Percentiles rank a stretch among this genome's conserved stretches.
Conservation (phyloP, 768 basidiomycete species). For the Cyathus striatus region DNA sequence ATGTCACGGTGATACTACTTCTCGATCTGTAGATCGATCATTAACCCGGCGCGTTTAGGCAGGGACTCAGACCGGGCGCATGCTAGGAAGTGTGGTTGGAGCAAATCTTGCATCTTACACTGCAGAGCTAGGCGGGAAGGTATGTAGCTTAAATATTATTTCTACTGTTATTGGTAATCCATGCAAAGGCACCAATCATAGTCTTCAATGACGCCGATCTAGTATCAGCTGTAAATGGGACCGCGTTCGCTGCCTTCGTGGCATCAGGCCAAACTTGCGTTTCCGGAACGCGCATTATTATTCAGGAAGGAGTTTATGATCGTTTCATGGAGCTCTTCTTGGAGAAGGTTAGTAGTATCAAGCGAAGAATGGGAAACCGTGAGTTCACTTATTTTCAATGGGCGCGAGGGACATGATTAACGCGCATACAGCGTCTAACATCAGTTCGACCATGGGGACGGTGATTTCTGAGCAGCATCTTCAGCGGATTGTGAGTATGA, state of each 20-base stretch:
- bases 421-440: slow-evolving; percentile 53
- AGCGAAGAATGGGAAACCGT: slow-evolving; percentile 76
- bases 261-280: slow-evolving; percentile 90
- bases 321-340: slow-evolving; percentile 59
- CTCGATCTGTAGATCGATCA: neutral
- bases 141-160: slow-evolving; percentile 13
- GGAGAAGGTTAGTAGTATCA: slow-evolving; percentile 58
- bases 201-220: slow-evolving; percentile 79
- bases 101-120: slow-evolving; percentile 70
- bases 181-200: slow-evolving; percentile 79
- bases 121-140: slow-evolving; percentile 86
- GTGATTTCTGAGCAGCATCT: slow-evolving; percentile 69
- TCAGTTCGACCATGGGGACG: slow-evolving; percentile 71
- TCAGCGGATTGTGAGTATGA: slow-evolving; percentile 55
- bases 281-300: slow-evolving; percentile 80
- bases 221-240: slow-evolving; percentile 72
- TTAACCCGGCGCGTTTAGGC: slow-evolving; percentile 54
- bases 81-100: slow-evolving; percentile 69
- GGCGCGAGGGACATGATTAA: neutral
- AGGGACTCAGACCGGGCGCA: slow-evolving; percentile 73
- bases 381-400: slow-evolving; percentile 16
- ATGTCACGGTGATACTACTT: slow-evolving; percentile 62
- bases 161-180: slow-evolving; percentile 2
- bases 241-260: slow-evolving; percentile 78
- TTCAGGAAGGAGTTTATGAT: slow-evolving; percentile 68